A percentile compares a stretch with the other conserved stretches of the same genome.
These are phyloP conservation scores for Periconia sp. DNA, from an alignment of 2,329 filamentous ascomycete species.

Conservation along the genomic window DNA sequence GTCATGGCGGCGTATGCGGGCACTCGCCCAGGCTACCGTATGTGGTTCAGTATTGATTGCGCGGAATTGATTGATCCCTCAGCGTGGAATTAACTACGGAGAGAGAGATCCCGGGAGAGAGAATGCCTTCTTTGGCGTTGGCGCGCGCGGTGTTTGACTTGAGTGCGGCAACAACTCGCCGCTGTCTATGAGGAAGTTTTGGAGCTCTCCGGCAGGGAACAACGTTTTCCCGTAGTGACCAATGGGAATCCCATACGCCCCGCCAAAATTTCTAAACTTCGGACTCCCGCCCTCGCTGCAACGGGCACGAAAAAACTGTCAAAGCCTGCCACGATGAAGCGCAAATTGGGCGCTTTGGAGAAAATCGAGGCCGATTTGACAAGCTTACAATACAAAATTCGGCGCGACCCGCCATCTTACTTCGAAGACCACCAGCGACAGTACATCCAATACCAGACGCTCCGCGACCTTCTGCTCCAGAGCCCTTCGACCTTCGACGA, in stretches of 20 bases:
- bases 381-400: slow-evolving; percentile 90
- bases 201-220: slow-evolving; percentile 9
- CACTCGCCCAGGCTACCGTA: slow-evolving; percentile 32
- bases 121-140: neutral
- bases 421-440: slow-evolving; percentile 86
- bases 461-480: slow-evolving; percentile 88
- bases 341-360: slow-evolving; percentile 89
- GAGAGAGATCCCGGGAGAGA: neutral
- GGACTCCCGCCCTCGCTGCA: neutral
- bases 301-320: no score
- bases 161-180: slow-evolving; percentile 1
- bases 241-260: slow-evolving; percentile 6
- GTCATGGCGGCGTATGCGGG: slow-evolving; percentile 70
- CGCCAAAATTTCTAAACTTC: slow-evolving; percentile 11
- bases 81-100: no score
- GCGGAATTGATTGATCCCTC: no score
- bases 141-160: slow-evolving; percentile 12
- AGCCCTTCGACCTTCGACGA: slow-evolving; percentile 79
- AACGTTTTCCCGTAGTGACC: slow-evolving; percentile 4
- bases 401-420: slow-evolving; percentile 87
- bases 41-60: slow-evolving; percentile 14
- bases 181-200: slow-evolving; percentile 9
- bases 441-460: slow-evolving; percentile 89
- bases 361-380: slow-evolving; percentile 81
- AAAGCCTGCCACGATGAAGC: slow-evolving; percentile 67